Evolutionary conservation across 73 alveolate genomes (phyloP), one percentile per base, ranked within the genome.

Genomic region (Symbiodinium natans): DNA sequence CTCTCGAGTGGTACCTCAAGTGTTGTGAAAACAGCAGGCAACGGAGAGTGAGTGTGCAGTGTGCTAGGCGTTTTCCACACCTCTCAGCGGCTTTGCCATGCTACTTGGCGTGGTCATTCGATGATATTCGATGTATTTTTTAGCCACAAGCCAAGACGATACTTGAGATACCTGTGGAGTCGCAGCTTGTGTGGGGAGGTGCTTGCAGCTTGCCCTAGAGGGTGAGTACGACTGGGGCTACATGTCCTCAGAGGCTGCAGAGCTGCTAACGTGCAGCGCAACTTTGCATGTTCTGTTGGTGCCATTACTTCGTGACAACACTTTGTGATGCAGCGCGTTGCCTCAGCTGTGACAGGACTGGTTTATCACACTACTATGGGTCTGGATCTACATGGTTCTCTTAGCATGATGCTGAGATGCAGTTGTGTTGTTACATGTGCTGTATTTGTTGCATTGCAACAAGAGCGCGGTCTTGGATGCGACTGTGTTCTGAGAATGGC

Each of bases 201-300:
- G 97, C 89, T 38, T 90, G n/a, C 97, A 90, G 39, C 88, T 90
- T 73, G 97, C 97, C 38, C 41, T 90, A 80, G 97, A 90, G 77
- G 97, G 97, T 17, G 97, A 90, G n/a, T 90, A 90, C 39, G 97
- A 90, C 89, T 90, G 97, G 97, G 73, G 42, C 3, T 84, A 85
- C 80, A 90, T 90, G 97, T 90, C 97, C 11, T 90, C 97, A 5
- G 97, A 90, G 97, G 97, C 41, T 36, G 93, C 34, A 36, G 80
- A 63, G 38, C 29, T 7, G 38, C 33, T 56, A 13, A 6, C 59
- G n/a, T n/a, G n/a, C n/a, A n/a, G n/a, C n/a, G n/a, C n/a, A n/a
- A n/a, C n/a, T n/a, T n/a, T n/a, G n/a, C n/a, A n/a, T n/a, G n/a
- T n/a, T 0, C 27, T 73, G 84, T 29, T 29, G 41, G 42, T 73